These are phyloP conservation scores for Eimeria tenella DNA, from an alignment of 169 alveolate species.

Conservation along the genomic window DNA sequence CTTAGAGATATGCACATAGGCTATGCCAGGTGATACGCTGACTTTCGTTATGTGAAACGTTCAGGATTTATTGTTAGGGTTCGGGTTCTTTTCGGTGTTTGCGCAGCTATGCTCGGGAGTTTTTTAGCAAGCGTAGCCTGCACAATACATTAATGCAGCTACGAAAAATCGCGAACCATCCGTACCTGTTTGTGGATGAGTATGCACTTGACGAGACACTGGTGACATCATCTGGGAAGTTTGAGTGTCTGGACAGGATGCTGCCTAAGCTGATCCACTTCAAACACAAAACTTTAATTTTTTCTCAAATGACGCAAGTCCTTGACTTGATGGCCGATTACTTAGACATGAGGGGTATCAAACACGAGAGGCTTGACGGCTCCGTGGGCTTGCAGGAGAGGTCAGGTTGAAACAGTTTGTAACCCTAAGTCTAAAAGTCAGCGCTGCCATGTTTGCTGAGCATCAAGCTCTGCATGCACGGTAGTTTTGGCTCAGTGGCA, in stretches of 20 bases:
- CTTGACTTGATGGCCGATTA: conserved; percentile 93
- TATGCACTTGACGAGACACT: conserved; percentile 91
- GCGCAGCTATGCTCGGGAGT: conserved; percentile 12
- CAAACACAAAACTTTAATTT: conserved; percentile 93
- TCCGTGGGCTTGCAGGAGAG: conserved; percentile 94
- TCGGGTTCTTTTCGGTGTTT: background rate
- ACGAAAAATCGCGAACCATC: conserved; percentile 98
- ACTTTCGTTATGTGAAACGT: background rate
- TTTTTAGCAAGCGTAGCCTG: conserved; percentile 14
- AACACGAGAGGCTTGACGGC: conserved; percentile 95
- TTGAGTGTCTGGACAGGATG: conserved; percentile 94
- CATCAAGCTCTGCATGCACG: background rate
- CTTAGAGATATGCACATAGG: no score
- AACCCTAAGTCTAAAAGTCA: background rate
- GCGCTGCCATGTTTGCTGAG: background rate
- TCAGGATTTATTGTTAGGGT: background rate
- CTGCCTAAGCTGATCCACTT: conserved; percentile 92
- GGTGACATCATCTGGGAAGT: conserved; percentile 94
- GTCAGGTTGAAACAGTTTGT: conserved; percentile 81
- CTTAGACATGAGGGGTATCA: conserved; percentile 89
- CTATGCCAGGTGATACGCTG: background rate
- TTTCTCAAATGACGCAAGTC: conserved; percentile 95
- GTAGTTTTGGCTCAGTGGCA: background rate
- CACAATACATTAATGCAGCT: conserved; percentile 97
- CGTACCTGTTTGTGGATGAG: conserved; percentile 95